These are phyloP conservation scores for Phoenix dactylifera DNA, from an alignment of 176 grass and related monocot species.

Conservation along the genomic window DNA sequence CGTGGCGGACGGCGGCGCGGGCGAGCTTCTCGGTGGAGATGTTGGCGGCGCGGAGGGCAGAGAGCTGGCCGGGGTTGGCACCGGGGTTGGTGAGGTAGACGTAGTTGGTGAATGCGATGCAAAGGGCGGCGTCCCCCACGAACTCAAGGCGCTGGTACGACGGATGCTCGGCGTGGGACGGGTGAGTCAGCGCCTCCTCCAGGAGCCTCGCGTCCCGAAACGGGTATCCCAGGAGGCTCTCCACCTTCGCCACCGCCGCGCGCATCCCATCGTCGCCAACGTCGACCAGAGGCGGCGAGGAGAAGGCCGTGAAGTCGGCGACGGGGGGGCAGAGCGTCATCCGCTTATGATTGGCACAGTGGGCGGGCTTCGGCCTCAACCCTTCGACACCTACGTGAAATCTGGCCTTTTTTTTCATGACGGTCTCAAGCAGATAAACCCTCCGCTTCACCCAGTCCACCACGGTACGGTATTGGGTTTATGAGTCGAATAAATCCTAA, in stretches of 20 bases:
- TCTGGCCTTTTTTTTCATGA: no score
- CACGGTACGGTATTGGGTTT: no score
- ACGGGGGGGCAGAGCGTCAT: no score
- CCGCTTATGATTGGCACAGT: no score
- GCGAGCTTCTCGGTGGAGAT: conserved; percentile 75
- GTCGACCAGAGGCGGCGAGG: no score
- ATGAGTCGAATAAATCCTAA: no score
- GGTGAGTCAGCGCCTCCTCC: conserved; percentile 64
- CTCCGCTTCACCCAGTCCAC: no score
- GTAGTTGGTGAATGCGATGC: conserved; percentile 48
- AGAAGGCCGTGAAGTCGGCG: no score
- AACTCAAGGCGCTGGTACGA: conserved; percentile 81
- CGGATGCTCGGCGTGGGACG: conserved; percentile 23
- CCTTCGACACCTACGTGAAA: no score
- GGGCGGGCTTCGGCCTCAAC: no score
- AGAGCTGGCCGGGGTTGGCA: conserved; percentile 39
- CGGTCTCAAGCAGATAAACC: no score
- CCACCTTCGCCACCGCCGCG: conserved; percentile 14
- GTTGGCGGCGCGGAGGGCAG: conserved; percentile 56
- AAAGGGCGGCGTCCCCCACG: conserved; percentile 56
- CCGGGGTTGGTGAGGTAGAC: conserved; percentile 40
- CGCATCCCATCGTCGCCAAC: no score
- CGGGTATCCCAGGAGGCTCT: conserved; percentile 43
- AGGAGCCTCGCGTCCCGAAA: conserved; percentile 46
- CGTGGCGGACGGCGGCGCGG: conserved; percentile 46